Base-by-base conservation (phyloP, 495 filamentous ascomycete species). In the Xanthoparmelia taractica region DNA sequence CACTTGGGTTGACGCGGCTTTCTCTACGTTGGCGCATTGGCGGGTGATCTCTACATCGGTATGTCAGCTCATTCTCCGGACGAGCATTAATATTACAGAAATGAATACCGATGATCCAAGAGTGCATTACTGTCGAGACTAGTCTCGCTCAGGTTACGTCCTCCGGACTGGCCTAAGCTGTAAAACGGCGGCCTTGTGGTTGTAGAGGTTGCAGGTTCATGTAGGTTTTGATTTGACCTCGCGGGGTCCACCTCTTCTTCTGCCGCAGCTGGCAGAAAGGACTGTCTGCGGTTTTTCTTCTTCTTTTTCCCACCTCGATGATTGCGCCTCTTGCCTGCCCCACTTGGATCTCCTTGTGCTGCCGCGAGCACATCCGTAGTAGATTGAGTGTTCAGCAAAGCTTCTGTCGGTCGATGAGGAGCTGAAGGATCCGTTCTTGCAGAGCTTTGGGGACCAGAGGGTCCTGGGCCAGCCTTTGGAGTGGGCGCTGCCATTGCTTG, bases 51-150 rank as follows among this genome's bases (percentile, higher is more conserved):
- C 90, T 90, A 67, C 7, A 65, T 18, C 2, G 43, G 64, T 58
- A 69, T 52, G 55, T 45, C 50, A 41, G 23, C 47, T 63, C 31
- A 57, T 15, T 20, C 15, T 12, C 33, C 37, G 31, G 4, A 29
- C 13, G 55, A 50, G 56, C 4, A 27, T 33, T 29, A 37, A 47
- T 31, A 20, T n/a, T 25, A 15, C 15, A 20, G 33, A 50, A 1
- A 12, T 31, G 60, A 70, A 36, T 76, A 90, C 89, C 89, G 80
- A 69, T 96, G 91, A 70, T 95, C 91, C 50, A 95, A 74, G 55
- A 95, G 77, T 6, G 83, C 85, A 68, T 91, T 84, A 69, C 89
- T 93, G 60, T 92, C 91, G 59, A 96, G 74, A 69, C 91, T 95
- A 7, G 89, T 90, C 70, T 79, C 85, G 72, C 91, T 96, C 64